Evolutionary conservation across 2,329 filamentous ascomycete species (phyloP), one percentile per base, ranked within the genome.

Genomic region (Aspergillus quadricinctus): DNA sequence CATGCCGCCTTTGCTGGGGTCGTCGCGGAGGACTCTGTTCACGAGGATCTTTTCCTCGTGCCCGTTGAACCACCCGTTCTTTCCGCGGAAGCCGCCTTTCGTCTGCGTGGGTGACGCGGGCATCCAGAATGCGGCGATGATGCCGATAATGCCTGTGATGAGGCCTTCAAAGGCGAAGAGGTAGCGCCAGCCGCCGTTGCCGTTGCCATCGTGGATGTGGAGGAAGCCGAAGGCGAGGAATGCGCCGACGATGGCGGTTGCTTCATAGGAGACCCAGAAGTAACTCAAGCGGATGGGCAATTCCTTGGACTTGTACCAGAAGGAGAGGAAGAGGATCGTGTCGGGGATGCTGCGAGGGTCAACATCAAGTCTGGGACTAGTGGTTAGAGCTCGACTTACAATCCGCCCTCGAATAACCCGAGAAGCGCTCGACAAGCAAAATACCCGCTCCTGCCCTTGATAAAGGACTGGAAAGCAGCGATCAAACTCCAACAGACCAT

Each of bases 301-400:
- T 68, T 92, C 89, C 52, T 80, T 80, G 0, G 83, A 83, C 48
- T 84, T 91, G 74, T 91, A 92, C 72, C 88, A 92, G 70, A 92
- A 92, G 3, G 83, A 86, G 4, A 90, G 77, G 71, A 87, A 91
- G 0, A 77, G 65, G 14, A 77, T 75, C 0, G 73, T 75, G 21
- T 77, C 75, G 2, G 75, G 73, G 48, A 77, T 77, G 56, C 72
- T 75, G 40, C 6, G 45, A 9, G 7, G 19, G 46, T 63, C 49
- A 66, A 50, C 14, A 25, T 14, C 4, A 40, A 11, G 5, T 7
- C 31, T 6, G 7, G 23, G 9, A 27, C 17, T n/a, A 48, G 17
- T 17, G n/a, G 80, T 48, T 14, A 9, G 11, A 28, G 7, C n/a
- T 9, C n/a, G 28, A 86, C 86, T 65, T 83, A 87, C 31, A 83